Conservation (phyloP, 2,329 filamentous ascomycete species). For the Scleromitrula shiraiana region DNA sequence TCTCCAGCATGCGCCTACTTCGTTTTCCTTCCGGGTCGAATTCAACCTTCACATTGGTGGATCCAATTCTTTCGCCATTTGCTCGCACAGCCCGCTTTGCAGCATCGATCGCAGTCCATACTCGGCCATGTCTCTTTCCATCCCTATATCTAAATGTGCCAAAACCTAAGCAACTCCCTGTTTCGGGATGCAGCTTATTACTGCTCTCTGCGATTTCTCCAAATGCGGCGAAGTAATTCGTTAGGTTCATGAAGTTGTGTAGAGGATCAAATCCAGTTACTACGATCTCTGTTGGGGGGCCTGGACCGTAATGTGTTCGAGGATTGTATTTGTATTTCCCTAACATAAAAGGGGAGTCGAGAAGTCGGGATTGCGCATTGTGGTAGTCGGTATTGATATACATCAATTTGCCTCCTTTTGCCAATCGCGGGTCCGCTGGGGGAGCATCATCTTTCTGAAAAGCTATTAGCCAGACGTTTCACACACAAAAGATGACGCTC, state of each 20-base stretch:
- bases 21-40: constrained; percentile 82
- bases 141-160: constrained; percentile 88
- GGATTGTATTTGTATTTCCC: constrained; percentile 76
- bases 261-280: constrained; percentile 96
- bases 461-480: constrained; percentile 50
- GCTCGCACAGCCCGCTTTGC: constrained; percentile 75
- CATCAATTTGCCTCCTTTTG: constrained; percentile 54
- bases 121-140: constrained; percentile 38
- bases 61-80: constrained; percentile 72
- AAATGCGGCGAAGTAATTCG: constrained; percentile 68
- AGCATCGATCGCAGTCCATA: constrained; percentile 65
- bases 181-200: constrained; percentile 92
- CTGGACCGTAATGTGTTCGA: constrained; percentile 77
- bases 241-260: constrained; percentile 69
- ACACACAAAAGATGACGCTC: constrained; percentile 51
- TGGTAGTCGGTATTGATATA: constrained; percentile 64
- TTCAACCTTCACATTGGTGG: constrained; percentile 70
- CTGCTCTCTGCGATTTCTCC: constrained; percentile 85
- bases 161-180: constrained; percentile 88
- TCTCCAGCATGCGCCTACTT: constrained; percentile 71
- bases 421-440: constrained; percentile 75
- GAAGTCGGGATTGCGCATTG: constrained; percentile 62
- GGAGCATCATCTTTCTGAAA: constrained; percentile 71
- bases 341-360: constrained; percentile 68
- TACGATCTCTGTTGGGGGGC: constrained; percentile 82